These are phyloP conservation scores for Coniella lustricola DNA, from an alignment of 2,329 filamentous ascomycete genomes.

Conservation along the genomic window DNA sequence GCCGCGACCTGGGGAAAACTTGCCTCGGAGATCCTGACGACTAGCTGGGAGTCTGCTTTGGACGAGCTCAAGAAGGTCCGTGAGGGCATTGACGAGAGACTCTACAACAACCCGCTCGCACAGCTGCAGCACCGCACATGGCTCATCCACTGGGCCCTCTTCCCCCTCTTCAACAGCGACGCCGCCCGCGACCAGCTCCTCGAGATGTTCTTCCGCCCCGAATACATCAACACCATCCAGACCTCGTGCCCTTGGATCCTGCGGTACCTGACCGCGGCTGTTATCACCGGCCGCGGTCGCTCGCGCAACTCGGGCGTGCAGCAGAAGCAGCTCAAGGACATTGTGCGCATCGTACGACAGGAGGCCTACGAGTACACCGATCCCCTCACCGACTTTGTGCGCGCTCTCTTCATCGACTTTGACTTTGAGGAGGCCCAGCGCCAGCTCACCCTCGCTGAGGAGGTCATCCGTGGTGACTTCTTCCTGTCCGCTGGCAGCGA, in stretches of 20 bases:
- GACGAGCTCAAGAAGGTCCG: conserved; percentile 87
- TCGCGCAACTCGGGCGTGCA: conserved; percentile 76
- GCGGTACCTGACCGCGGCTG: conserved; percentile 85
- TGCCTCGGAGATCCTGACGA: conserved; percentile 88
- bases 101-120: conserved; percentile 92
- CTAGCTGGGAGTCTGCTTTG: conserved; percentile 90
- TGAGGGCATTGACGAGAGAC: conserved; percentile 85
- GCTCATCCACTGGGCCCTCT: conserved; percentile 97
- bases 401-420: conserved; percentile 90
- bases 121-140: conserved; percentile 95
- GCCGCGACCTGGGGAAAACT: conserved; percentile 97
- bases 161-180: conserved; percentile 98
- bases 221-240: conserved; percentile 99
- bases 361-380: conserved; percentile 97
- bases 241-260: conserved; percentile 95
- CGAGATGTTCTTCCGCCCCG: conserved; percentile 93
- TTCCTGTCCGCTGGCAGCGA: conserved; percentile 84
- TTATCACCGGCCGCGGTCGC: conserved; percentile 86
- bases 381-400: conserved; percentile 92
- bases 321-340: conserved; percentile 98
- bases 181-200: conserved; percentile 82
- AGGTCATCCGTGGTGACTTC: conserved; percentile 89
- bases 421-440: conserved; percentile 95
- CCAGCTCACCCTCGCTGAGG: conserved; percentile 79
- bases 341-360: conserved; percentile 91